Evolutionary conservation across 1,284 basidiomycete species (phyloP), one percentile per base, ranked within the genome.

Genomic region (Apiotrichum laibachii): DNA sequence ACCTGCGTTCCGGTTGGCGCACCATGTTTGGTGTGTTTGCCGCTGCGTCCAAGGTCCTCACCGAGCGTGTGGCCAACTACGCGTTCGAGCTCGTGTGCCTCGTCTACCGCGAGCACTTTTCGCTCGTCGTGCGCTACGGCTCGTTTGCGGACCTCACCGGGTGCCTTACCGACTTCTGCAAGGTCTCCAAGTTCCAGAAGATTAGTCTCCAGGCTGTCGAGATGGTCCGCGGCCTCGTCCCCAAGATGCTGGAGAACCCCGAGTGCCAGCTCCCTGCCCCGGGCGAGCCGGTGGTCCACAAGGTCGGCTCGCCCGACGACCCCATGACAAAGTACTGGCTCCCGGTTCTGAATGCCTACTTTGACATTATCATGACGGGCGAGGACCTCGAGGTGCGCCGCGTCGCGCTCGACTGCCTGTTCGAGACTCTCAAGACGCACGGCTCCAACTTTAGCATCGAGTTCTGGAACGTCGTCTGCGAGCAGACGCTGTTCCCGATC

Each of bases 361-460:
- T 96, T 80, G 96, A 99, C 77, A 94, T 99, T 62, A 95, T 99
- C 76, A 99, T 99, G 96, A 99, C 97, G 62, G 96, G 93, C 16
- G 97, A 99, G 78, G 96, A 99, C 73, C 81, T 99, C 43, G 96
- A 99, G 84, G 94, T 99, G 59, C 86, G 97, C 63, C 85, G 92
- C n/a, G 73, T 78, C 93, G 93, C 97, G 0, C 83, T 99, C 33
- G 94, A 99, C 77, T 96, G 94, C 22, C 81, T 99, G 42, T 99
- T 99, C 77, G 87, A 86, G 31, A 95, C 94, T 0, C 83, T 99
- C 69, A 98, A 97, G 80, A 88, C 85, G 33, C 88, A 97, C 72
- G 96, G 96, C 0, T 78, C 83, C 5, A 84, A 87, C 3, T 99
- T 93, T 80, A 87, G 91, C 13, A 84, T 89, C 33, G 90, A 92